Percentiles rank a stretch among this genome's conserved stretches.
Evolutionary conservation across 148 eudicot genomes (phyloP).

Genomic region (Rhododendron henanense): DNA sequence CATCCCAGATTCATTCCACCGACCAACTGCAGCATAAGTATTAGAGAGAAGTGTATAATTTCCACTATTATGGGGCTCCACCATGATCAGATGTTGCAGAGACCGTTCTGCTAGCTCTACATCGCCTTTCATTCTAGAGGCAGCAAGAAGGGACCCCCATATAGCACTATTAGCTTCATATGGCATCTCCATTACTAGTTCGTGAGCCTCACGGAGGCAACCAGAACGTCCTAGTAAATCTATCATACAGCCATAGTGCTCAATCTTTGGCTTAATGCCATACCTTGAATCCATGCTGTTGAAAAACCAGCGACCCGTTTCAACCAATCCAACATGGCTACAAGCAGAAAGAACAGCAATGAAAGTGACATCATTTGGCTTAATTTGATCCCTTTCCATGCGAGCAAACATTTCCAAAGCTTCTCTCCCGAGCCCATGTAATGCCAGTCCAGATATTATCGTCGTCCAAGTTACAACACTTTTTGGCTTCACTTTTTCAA

Average conservation of each 20-base stretch:
- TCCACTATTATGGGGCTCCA: constrained; percentile 60
- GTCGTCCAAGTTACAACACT: constrained; percentile 60
- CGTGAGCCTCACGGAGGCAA: constrained; percentile 44
- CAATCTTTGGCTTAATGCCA: constrained; percentile 42
- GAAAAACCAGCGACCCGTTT: constrained; percentile 43
- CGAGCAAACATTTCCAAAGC: constrained; percentile 49
- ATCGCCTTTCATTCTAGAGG: constrained; percentile 37
- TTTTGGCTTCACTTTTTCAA: constrained; percentile 28
- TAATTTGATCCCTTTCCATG: constrained; percentile 37
- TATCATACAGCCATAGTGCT: constrained; percentile 64
- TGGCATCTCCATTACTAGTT: constrained; percentile 39
- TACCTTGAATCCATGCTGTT: constrained; percentile 32
- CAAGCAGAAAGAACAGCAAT: constrained; percentile 55
- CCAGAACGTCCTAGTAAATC: constrained; percentile 59
- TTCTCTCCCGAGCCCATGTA: constrained; percentile 49
- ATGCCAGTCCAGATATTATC: constrained; percentile 49
- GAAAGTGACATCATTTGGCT: constrained; percentile 47
- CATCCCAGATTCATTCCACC: constrained; percentile 47
- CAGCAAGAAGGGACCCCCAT: constrained; percentile 66
- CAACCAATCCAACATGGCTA: constrained; percentile 52
- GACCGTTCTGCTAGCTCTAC: constrained; percentile 41
- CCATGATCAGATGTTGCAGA: constrained; percentile 23
- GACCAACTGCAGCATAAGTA: constrained; percentile 42
- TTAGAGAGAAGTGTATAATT: constrained; percentile 47
- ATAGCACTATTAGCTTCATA: constrained; percentile 50